Base-by-base conservation (phyloP, 371 early-diverging fungal species). In the Syncephalis fuscata region DNA sequence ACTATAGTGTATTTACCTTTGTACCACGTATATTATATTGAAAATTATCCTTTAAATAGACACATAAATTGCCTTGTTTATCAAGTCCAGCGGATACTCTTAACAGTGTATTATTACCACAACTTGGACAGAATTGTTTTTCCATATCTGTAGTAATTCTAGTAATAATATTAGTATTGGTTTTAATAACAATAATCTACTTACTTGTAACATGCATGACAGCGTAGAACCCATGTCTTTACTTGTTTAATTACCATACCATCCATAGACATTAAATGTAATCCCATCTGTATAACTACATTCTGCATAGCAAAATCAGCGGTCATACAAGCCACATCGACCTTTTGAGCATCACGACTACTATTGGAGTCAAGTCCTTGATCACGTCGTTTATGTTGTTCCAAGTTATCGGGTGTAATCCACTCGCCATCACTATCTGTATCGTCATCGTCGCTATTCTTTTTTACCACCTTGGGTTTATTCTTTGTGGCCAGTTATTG, bases 281-380 rank as follows among this genome's bases (percentile, higher is more conserved):
- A 63, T 38, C 82, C 76, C 88, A 94, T 88, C 64, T 91, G 89
- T 46, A 97, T 66, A 42, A 94, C 60, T 11, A 94, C 90, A 65
- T 93, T 94, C 75, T 66, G 96, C 90, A 95, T 88, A 16, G 96
- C 92, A 62, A 85, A 97, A 73, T 97, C 97, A 3, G 75, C 63
- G 0, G 96, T 90, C 53, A 88, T 83, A 64, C 93, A 94, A 9
- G 86, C 92, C 2, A 92, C 93, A 22, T 66, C 62, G 54, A 80
- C 65, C 14, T 32, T 32, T 7, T 8, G 41, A 5, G 4, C n/a
- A 19, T 8, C n/a, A 4, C 8, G 41, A 41, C 8, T 21, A 41
- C 21, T 21, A 21, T 8, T 21, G 8, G 19, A 49, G 15, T 50
- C 48, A n/a, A 52, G 63, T 47, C 72, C 73, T 42, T 61, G 57